Evolutionary conservation across 257 asterid genomes (phyloP).

Genomic region (Gardenia jasminoides): DNA sequence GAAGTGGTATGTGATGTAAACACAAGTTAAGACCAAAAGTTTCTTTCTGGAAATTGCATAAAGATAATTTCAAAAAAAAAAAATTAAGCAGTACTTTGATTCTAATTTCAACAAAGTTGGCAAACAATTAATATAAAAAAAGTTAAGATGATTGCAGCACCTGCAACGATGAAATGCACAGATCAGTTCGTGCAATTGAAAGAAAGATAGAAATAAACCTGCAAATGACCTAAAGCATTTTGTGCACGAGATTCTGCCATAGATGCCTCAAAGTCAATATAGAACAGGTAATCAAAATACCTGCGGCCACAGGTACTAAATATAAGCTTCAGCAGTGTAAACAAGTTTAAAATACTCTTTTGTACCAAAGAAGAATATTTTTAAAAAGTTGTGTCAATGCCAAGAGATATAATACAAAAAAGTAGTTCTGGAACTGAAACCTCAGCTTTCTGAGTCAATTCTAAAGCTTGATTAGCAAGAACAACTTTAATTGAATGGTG

Average conservation of each 20-base stretch:
- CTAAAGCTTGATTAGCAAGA: not conserved
- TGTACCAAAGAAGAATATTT: not conserved
- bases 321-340: not conserved
- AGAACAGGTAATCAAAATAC: conserved; percentile 90
- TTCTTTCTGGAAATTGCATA: not conserved
- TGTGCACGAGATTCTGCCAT: conserved; percentile 96
- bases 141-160: too few species aligned
- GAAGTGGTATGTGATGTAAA: not conserved
- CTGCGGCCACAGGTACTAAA: conserved; percentile 41
- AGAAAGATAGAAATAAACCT: not conserved
- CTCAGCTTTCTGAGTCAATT: not conserved
- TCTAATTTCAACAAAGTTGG: not conserved
- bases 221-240: conserved; percentile 46
- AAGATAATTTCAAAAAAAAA: too few species aligned
- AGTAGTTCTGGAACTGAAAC: not conserved
- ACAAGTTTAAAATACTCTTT: not conserved
- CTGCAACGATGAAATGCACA: not conserved
- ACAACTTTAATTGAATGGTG: not conserved
- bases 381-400: not conserved
- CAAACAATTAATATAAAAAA: not conserved
- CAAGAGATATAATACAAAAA: not conserved
- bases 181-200: too few species aligned
- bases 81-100: not conserved
- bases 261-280: conserved; percentile 91
- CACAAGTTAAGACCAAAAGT: not conserved